Evolutionary conservation across 176 grass and related monocot species (phyloP).

Genomic region (Carex myosuroides): DNA sequence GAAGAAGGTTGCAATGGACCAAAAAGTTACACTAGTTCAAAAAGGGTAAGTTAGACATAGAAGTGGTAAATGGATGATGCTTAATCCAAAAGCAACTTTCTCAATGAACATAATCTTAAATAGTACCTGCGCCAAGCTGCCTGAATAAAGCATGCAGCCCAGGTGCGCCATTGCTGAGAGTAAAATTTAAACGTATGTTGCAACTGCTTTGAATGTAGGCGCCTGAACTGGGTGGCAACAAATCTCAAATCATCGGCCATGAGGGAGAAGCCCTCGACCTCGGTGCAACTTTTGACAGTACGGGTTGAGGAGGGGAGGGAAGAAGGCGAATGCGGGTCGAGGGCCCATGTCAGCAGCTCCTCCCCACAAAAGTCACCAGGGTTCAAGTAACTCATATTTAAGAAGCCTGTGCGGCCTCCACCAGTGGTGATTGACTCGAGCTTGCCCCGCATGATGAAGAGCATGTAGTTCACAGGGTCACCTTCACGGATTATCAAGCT

Average conservation of each 20-base stretch:
- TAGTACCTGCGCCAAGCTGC: conserved; percentile 68
- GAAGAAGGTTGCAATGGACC: background rate
- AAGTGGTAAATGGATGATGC: background rate
- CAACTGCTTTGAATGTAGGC: conserved; percentile 83
- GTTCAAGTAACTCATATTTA: conserved; percentile 65
- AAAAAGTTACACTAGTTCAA: background rate
- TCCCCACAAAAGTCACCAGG: conserved; percentile 93
- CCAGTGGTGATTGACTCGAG: conserved; percentile 77
- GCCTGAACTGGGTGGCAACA: conserved; percentile 79
- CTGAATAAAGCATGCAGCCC: conserved; percentile 92
- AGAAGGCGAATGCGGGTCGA: conserved; percentile 51
- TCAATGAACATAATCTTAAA: background rate
- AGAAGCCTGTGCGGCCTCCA: conserved; percentile 83
- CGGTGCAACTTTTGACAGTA: conserved; percentile 71
- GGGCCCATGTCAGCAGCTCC: conserved; percentile 95
- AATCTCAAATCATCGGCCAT: conserved; percentile 84
- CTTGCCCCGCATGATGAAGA: conserved; percentile 90
- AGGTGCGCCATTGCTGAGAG: conserved; percentile 94
- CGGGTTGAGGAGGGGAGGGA: conserved; percentile 80
- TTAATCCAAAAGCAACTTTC: background rate
- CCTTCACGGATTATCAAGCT: conserved; percentile 82
- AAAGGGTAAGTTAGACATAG: background rate
- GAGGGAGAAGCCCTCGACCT: conserved; percentile 88
- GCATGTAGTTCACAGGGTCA: conserved; percentile 90
- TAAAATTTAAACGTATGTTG: conserved; percentile 77